Conservation (phyloP, 2,329 filamentous ascomycete genomes). For the Colletotrichum tofieldiae region DNA sequence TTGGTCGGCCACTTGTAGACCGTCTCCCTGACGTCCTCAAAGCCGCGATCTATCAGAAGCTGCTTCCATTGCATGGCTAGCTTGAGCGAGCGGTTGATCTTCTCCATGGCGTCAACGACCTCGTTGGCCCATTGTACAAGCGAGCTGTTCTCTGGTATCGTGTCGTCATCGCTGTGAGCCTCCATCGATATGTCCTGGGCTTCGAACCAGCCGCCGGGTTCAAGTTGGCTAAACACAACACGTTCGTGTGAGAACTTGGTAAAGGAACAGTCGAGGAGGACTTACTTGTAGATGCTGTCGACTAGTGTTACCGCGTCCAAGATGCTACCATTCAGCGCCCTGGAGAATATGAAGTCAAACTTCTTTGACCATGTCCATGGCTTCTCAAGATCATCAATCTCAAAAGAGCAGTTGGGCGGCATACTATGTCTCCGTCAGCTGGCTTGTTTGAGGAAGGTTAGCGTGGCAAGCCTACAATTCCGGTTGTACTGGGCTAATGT, state of each 20-base stretch:
- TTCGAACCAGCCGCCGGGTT: conserved; percentile 54
- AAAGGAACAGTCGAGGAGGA: neutral
- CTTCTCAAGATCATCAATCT: conserved; percentile 56
- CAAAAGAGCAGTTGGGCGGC: conserved; percentile 63
- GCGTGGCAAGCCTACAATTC: conserved; percentile 18
- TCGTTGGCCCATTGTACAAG: conserved; percentile 52
- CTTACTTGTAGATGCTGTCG: conserved; percentile 46
- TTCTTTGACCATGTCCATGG: conserved; percentile 52
- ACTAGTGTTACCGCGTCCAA: conserved; percentile 47
- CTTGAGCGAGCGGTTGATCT: conserved; percentile 50
- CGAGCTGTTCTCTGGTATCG: conserved; percentile 49
- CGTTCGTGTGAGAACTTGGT: too few relatives aligned
- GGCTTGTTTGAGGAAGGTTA: fast-evolving
- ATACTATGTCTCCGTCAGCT: conserved; percentile 45
- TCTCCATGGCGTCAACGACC: conserved; percentile 52
- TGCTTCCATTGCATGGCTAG: conserved; percentile 49
- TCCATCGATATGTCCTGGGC: conserved; percentile 50
- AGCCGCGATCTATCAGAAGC: conserved; percentile 51
- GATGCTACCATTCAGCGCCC: conserved; percentile 52
- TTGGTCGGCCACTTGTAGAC: conserved; percentile 55
- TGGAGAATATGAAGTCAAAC: conserved; percentile 56
- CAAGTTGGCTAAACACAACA: conserved; percentile 44
- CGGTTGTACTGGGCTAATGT: conserved; percentile 40
- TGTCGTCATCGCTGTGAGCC: conserved; percentile 52
- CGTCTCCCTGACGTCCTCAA: conserved; percentile 51